Conservation (phyloP, 176 grass and related monocot species). For the Eragrostis nindensis region DNA sequence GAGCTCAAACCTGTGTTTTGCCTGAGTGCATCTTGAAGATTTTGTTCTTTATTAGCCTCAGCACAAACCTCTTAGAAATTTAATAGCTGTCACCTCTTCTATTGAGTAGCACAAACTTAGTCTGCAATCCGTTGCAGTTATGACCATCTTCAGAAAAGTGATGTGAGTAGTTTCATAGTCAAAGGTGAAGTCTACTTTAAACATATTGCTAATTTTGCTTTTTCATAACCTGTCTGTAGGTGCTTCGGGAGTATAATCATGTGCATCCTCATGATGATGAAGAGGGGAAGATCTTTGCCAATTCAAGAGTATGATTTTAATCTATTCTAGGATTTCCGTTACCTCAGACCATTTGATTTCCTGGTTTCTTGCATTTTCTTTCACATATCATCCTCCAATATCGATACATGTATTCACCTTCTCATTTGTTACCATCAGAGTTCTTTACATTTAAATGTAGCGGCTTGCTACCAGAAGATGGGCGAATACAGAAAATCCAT, state of each 20-base stretch:
- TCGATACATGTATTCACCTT: conserved; percentile 35
- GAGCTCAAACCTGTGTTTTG: neutral
- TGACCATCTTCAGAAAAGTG: neutral
- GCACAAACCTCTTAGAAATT: neutral
- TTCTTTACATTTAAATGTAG: conserved; percentile 89
- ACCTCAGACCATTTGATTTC: neutral
- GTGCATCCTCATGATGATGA: conserved; percentile 97
- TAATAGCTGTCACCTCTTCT: neutral
- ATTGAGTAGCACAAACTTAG: neutral
- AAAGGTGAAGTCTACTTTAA: conserved; percentile 17
- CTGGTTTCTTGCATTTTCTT: conserved; percentile 3
- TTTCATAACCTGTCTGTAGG: conserved; percentile 45
- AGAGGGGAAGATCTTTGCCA: conserved; percentile 94
- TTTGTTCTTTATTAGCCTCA: neutral
- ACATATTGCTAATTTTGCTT: neutral
- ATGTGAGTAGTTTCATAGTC: conserved; percentile 10
- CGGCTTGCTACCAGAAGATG: conserved; percentile 92
- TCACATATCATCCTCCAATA: neutral
- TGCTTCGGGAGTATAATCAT: conserved; percentile 96
- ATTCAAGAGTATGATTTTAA: conserved; percentile 79
- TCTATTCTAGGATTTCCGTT: conserved; percentile 2
- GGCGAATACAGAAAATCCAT: conserved; percentile 85
- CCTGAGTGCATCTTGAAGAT: neutral
- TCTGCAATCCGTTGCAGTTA: neutral
- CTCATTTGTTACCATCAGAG: conserved; percentile 57